Conservation (phyloP, 495 filamentous ascomycete species). For the Penicillium taxi region DNA sequence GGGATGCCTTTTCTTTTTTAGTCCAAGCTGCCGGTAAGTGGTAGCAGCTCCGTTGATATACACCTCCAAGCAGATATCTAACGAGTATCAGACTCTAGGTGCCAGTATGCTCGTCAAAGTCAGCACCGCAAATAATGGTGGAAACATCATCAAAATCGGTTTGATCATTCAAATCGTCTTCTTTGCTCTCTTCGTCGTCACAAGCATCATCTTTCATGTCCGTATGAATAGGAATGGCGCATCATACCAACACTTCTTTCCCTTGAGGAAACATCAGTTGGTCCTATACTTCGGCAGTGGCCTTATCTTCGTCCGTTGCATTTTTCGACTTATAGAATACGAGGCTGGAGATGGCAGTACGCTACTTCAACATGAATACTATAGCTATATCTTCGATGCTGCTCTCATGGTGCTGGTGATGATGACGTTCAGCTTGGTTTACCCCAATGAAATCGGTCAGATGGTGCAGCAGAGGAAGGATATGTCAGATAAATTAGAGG, state of each 20-base stretch:
- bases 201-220: constrained; percentile 26
- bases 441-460: constrained; percentile 13
- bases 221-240: constrained; percentile 19
- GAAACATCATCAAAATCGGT: constrained; percentile 36
- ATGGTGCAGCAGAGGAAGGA: too few species aligned
- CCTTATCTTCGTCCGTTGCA: constrained; percentile 51
- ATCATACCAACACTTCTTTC: too few species aligned
- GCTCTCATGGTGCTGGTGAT: constrained; percentile 48
- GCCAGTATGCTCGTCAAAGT: too few species aligned
- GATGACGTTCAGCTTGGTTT: constrained; percentile 35
- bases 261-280: too few species aligned
- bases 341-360: constrained; percentile 44
- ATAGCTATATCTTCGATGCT: constrained; percentile 56
- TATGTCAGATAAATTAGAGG: too few species aligned
- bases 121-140: constrained; percentile 16
- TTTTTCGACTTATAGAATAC: constrained; percentile 60
- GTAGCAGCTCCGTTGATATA: too few species aligned
- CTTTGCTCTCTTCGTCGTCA: constrained; percentile 36
- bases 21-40: constrained; percentile 13
- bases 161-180: constrained; percentile 34
- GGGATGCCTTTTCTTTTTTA: constrained; percentile 21
- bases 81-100: too few species aligned
- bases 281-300: constrained; percentile 43
- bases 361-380: constrained; percentile 46
- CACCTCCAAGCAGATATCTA: too few species aligned